Evolutionary conservation across 257 asterid genomes (phyloP), one percentile per base, ranked within the genome.

Genomic region (Solanum ossicruentum): DNA sequence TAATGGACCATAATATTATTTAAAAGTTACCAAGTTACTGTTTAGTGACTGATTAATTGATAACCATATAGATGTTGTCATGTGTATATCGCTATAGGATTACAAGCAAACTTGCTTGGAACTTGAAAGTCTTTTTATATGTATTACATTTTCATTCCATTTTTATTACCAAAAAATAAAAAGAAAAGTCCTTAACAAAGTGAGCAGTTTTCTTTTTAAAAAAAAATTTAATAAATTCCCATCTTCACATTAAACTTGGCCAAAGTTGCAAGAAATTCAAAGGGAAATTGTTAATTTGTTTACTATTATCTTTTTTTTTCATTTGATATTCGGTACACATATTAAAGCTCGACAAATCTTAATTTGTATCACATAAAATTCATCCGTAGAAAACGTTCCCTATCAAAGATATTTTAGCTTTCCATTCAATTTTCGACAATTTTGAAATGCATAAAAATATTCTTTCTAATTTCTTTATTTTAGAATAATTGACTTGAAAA

Each of bases 1-100:
- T 86, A 88, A 84, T 84, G 83, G 61, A 80, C 73, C 86, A 87
- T 86, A 84, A 55, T 54, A 84, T 80, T 60, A 63, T 36, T 85
- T 58, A 51, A 57, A 82, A 84, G 41, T 11, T 85, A 79, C 60
- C 56, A 58, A 21, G 84, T 66, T 82, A 82, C 73, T 82, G 55
- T 47, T 60, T 60, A 39, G 82, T 67, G 84, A 21, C 82, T 72
- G 81, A 84, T 84, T 73, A 83, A 86, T 61, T 82, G 73, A 61
- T 61, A 26, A 77, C 82, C 45, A 51, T 61, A 61, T 69, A 60
- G 23, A 81, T 81, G 57, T 7, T 57, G 56, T 81, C 43, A 60
- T 39, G 67, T 60, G 73, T 21, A 58, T 57, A 57, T 81, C 58
- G 60, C 47, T 32, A 16, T 36, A 7, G 54, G 17, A 71, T 6